Evolutionary conservation across 306 rosid genomes (phyloP), one percentile per base, ranked within the genome.

Genomic region (Oemleria cerasiformis): DNA sequence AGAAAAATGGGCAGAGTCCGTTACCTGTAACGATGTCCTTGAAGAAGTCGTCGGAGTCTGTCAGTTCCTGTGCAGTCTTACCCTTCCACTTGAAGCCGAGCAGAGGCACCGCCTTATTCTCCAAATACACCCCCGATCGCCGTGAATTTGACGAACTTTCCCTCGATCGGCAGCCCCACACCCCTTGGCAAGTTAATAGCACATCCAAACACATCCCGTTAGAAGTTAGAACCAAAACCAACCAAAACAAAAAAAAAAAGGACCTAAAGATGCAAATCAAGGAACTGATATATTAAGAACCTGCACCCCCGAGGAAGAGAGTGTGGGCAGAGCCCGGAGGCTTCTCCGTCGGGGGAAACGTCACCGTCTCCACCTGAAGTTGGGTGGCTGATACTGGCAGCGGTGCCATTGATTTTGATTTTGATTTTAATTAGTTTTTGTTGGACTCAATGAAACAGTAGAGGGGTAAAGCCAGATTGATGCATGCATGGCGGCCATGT

Each of bases 121-220:
- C 98, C 78, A 90, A 65, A 71, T 90, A 90, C 34, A 90, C n/a
- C 86, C 1, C 90, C 96, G 6, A 92, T 72, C 40, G 76, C 84
- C 2, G 96, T 90, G 86, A 92, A 77, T 74, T 85, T 86, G 14
- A 88, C 84, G 10, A 86, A 84, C 2, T 86, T 79, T 8, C 90
- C 96, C 34, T 79, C 66, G 40, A 92, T 85, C n/a, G 51, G 66
- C 68, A 88, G 7, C 91, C 96, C 68, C 98, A 80, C 62, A 1
- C 87, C 30, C 97, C 96, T 88, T 50, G 51, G 5, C 73, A 63
- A 13, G 21, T 42, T n/a, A n/a, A n/a, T 45, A 39, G 38, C 73
- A 30, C 19, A 5, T 48, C n/a, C 54, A 48, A 70, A 40, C 47
- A 41, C 39, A 51, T 20, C 9, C 14, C 2, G 17, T 23, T 44